phyloP scores from a whole-genome alignment of 2,329 filamentous ascomycete species.

The Venturia carpophila region DNA sequence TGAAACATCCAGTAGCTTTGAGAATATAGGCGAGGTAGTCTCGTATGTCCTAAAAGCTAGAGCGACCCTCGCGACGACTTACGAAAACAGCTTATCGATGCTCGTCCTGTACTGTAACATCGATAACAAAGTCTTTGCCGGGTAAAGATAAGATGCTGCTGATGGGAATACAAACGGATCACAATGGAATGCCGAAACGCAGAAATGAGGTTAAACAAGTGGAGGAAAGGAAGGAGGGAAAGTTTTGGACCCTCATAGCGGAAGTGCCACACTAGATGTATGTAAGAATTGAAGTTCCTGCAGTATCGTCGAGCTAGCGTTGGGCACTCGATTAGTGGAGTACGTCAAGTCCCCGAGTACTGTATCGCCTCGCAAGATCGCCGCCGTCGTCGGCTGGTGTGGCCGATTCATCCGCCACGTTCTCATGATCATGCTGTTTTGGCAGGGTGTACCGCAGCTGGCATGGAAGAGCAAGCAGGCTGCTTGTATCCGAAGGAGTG shows the following conservation, averaged over 20 bases:
- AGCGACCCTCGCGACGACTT: neutral
- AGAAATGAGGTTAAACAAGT: neutral
- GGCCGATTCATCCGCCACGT: neutral
- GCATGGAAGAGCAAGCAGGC: neutral
- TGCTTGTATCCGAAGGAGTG: slow-evolving; percentile 2
- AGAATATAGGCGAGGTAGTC: neutral
- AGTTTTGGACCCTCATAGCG: neutral
- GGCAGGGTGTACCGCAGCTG: neutral
- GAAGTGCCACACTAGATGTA: neutral
- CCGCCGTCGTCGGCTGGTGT: neutral
- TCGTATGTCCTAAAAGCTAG: neutral
- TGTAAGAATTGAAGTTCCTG: neutral
- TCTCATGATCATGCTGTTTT: slow-evolving; percentile 3
- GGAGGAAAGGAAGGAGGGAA: neutral
- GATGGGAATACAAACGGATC: neutral
- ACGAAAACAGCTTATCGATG: neutral
- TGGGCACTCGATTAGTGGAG: neutral
- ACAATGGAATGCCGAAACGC: neutral
- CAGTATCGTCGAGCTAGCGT: neutral
- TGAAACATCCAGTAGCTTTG: neutral
- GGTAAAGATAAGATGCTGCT: neutral
- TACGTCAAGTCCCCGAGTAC: neutral
- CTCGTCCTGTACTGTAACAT: neutral
- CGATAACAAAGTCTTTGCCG: neutral
- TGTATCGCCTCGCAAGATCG: neutral